A percentile compares a stretch with the other conserved stretches of the same genome.
Evolutionary conservation across 2,329 filamentous ascomycete species (phyloP).

Genomic region (Calonectria pseudoreteaudii): DNA sequence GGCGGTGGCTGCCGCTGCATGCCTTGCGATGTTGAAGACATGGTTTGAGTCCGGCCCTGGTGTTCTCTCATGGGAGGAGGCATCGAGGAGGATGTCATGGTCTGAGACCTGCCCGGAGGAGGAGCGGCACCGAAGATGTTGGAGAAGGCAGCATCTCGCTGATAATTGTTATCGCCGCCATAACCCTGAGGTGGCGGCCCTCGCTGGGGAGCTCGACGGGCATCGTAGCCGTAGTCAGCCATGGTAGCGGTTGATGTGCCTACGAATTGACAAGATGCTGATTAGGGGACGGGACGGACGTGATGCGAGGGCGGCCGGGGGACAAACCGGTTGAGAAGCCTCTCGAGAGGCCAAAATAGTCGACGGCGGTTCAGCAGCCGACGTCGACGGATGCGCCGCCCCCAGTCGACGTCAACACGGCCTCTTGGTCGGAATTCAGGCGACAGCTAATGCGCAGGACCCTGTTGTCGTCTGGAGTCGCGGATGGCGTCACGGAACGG

Average conservation of each 20-base stretch:
- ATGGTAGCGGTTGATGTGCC: constrained; percentile 52
- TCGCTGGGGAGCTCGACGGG: constrained; percentile 60
- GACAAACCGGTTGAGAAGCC: constrained; percentile 38
- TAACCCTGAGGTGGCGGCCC: constrained; percentile 54
- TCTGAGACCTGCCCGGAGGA: constrained; percentile 90
- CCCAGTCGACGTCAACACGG: constrained; percentile 45
- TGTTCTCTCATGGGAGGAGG: constrained; percentile 63
- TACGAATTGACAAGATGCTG: constrained; percentile 24
- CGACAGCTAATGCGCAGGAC: constrained; percentile 28
- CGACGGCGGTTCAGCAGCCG: constrained; percentile 41
- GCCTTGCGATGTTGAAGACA: constrained; percentile 66
- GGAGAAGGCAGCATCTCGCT: constrained; percentile 94
- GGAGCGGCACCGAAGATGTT: constrained; percentile 94
- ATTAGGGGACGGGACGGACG: constrained; percentile 24
- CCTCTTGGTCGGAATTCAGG: constrained; percentile 35
- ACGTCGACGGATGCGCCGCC: constrained; percentile 49
- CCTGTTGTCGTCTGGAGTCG: constrained; percentile 26
- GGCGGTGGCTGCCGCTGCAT: constrained; percentile 76
- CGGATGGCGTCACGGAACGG: constrained; percentile 32
- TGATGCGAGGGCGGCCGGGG: constrained; percentile 1
- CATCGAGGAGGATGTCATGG: constrained; percentile 85
- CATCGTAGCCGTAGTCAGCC: constrained; percentile 69
- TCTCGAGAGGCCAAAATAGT: constrained; percentile 39
- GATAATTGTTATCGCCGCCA: constrained; percentile 67
- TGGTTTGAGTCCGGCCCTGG: constrained; percentile 81